Conservation (phyloP, 208 protist species). For the Leishmania tropica region DNA sequence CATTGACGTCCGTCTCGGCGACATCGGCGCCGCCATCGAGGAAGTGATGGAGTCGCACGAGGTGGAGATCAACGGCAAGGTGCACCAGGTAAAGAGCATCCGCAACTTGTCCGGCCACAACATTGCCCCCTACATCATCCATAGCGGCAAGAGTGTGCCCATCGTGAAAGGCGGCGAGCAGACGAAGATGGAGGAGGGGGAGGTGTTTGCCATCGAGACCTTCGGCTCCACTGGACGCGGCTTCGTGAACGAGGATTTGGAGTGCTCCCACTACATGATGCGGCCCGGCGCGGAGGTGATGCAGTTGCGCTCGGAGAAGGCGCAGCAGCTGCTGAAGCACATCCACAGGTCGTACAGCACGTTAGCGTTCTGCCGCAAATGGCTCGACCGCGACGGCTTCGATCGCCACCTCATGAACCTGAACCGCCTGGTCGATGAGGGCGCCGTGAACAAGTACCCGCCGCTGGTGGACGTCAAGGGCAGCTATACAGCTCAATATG, state of each 20-base stretch:
- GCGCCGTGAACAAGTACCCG: conserved; percentile 95
- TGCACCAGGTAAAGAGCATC: conserved; percentile 95
- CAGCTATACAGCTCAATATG: conserved; percentile 98
- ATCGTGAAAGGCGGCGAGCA: conserved; percentile 96
- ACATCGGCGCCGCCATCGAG: conserved; percentile 96
- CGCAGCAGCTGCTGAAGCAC: conserved; percentile 91
- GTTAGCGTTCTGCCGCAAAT: conserved; percentile 98
- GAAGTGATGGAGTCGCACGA: conserved; percentile 99
- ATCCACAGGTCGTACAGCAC: conserved; percentile 95
- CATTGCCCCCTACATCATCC: conserved; percentile 97
- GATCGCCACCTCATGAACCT: conserved; percentile 91
- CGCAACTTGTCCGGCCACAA: conserved; percentile 99
- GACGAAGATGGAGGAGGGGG: conserved; percentile 96
- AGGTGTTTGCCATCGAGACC: conserved; percentile 99
- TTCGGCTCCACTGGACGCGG: conserved; percentile 98
- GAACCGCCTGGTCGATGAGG: conserved; percentile 86
- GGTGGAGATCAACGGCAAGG: conserved; percentile 96
- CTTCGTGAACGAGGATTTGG: conserved; percentile 95
- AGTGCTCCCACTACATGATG: conserved; percentile 99
- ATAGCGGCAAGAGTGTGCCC: conserved; percentile 99
- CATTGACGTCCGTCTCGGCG: conserved; percentile 96
- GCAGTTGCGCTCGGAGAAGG: conserved; percentile 81
- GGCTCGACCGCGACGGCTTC: conserved; percentile 95
- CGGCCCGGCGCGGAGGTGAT: conserved; percentile 67
- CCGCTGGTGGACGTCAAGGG: conserved; percentile 97